These are phyloP conservation scores for Candida lessepsii DNA, from an alignment of 805 yeast species.

Conservation along the genomic window DNA sequence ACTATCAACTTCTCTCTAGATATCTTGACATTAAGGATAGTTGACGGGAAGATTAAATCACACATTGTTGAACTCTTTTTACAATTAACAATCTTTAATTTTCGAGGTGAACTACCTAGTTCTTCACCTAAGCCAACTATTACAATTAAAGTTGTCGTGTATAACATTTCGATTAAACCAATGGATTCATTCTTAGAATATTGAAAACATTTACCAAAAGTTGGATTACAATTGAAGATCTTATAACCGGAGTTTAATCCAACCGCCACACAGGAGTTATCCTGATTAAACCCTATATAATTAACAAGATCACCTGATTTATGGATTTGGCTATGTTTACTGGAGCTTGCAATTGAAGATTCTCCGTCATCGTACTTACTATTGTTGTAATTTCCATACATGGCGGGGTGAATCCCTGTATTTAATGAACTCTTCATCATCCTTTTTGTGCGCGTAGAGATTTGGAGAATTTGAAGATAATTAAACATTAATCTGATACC, in stretches of 20 bases:
- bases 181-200: slow-evolving; percentile 48
- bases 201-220: slow-evolving; percentile 31
- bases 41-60: slow-evolving; percentile 42
- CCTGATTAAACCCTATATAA: slow-evolving; percentile 75
- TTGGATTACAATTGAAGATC: slow-evolving; percentile 74
- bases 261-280: slow-evolving; percentile 74
- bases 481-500: too few species aligned
- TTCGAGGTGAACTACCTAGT: slow-evolving; percentile 72
- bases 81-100: slow-evolving; percentile 79
- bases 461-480: too few species aligned
- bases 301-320: slow-evolving; percentile 30
- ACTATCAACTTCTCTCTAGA: slow-evolving; percentile 35
- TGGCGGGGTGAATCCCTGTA: slow-evolving; percentile 14
- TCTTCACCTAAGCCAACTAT: slow-evolving; percentile 76
- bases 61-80: slow-evolving; percentile 54
- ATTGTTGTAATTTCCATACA: slow-evolving; percentile 10
- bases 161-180: slow-evolving; percentile 84
- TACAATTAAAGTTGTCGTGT: slow-evolving; percentile 82
- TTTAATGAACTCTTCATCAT: slow-evolving; percentile 18
- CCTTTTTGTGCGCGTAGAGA: slow-evolving; percentile 1
- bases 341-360: slow-evolving; percentile 17
- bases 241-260: slow-evolving; percentile 65
- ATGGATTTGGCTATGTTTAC: slow-evolving; percentile 11
- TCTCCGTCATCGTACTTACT: slow-evolving; percentile 17
- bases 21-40: slow-evolving; percentile 39